Conservation (phyloP, 2,329 filamentous ascomycete genomes). For the Tolypocladium ophioglossoides region DNA sequence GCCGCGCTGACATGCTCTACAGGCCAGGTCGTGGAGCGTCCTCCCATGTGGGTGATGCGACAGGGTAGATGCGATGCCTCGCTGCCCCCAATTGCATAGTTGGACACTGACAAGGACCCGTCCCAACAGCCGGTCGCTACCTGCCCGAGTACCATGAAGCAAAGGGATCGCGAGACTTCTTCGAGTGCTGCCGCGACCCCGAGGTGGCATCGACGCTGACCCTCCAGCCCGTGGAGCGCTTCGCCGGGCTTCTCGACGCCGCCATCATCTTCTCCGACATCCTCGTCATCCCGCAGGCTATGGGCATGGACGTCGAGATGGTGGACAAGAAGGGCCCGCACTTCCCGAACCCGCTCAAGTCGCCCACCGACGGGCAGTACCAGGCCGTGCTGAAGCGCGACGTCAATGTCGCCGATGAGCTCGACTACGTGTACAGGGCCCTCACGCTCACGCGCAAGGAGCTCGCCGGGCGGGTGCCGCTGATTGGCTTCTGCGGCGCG, state of each 20-base stretch:
- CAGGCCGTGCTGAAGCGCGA: constrained; percentile 60
- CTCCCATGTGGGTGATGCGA: constrained; percentile 98
- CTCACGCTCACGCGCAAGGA: constrained; percentile 87
- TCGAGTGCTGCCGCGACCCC: constrained; percentile 89
- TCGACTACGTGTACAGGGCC: constrained; percentile 92
- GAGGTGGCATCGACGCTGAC: constrained; percentile 91
- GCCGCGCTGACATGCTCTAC: constrained; percentile 8
- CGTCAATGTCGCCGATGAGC: constrained; percentile 74
- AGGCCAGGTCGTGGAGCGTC: constrained; percentile 86
- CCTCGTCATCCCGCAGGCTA: constrained; percentile 90
- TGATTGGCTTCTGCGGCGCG: constrained; percentile 94
- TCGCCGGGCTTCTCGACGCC: constrained; percentile 79
- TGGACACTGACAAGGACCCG: neutral
- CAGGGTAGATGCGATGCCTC: constrained; percentile 54
- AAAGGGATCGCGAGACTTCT: constrained; percentile 87
- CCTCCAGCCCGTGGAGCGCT: constrained; percentile 89
- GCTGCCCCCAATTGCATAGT: neutral
- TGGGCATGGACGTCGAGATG: constrained; percentile 99
- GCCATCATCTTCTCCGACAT: constrained; percentile 99
- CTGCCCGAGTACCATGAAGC: constrained; percentile 96
- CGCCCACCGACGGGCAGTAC: constrained; percentile 77
- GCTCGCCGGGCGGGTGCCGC: constrained; percentile 74
- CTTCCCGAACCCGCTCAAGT: constrained; percentile 75
- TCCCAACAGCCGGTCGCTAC: constrained; percentile 71
- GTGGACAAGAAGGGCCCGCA: constrained; percentile 93